Conservation (phyloP, 2,329 filamentous ascomycete species). For the Fusarium cyanostomum region DNA sequence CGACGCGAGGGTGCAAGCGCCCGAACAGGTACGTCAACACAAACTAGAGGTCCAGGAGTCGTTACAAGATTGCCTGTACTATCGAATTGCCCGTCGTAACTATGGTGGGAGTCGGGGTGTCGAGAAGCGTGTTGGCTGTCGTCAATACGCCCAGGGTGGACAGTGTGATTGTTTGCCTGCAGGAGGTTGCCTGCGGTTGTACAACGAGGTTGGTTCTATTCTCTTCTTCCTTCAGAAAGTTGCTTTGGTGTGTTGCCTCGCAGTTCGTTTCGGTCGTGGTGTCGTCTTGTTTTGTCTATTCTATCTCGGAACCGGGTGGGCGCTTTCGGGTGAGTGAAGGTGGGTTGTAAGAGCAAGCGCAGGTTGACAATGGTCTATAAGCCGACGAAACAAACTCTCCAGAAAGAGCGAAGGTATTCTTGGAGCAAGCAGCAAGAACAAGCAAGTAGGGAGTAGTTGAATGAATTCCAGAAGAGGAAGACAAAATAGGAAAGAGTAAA, state of each 20-base stretch:
- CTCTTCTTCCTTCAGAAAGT: conserved; percentile 3
- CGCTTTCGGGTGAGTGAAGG: conserved; percentile 1
- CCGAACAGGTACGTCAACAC: conserved; percentile 13
- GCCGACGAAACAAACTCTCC: conserved; percentile 6
- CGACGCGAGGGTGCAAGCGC: conserved; percentile 18
- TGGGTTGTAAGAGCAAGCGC: conserved; percentile 4
- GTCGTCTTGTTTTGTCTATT: conserved; percentile 10
- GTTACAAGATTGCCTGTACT: background rate
- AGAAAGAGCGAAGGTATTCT: conserved; percentile 12
- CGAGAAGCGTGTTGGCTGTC: conserved; percentile 13
- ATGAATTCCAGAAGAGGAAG: conserved; percentile 19
- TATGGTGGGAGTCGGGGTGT: conserved; percentile 7
- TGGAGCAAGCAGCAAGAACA: conserved; percentile 17
- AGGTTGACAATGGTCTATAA: conserved; percentile 9
- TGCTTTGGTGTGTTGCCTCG: conserved; percentile 20
- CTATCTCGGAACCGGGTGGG: conserved; percentile 17
- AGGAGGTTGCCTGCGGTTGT: conserved; percentile 21
- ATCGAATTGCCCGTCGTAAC: conserved; percentile 5
- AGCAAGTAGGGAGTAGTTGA: background rate
- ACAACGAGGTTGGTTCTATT: conserved; percentile 14
- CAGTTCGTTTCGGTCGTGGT: conserved; percentile 27
- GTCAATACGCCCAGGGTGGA: conserved; percentile 8
- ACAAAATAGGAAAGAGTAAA: conserved; percentile 19
- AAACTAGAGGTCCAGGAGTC: conserved; percentile 4
- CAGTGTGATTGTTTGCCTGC: conserved; percentile 29